Evolutionary conservation across 2,329 filamentous ascomycete genomes (phyloP), one percentile per base, ranked within the genome.

Genomic region (Phyllosticta citribraziliensis): DNA sequence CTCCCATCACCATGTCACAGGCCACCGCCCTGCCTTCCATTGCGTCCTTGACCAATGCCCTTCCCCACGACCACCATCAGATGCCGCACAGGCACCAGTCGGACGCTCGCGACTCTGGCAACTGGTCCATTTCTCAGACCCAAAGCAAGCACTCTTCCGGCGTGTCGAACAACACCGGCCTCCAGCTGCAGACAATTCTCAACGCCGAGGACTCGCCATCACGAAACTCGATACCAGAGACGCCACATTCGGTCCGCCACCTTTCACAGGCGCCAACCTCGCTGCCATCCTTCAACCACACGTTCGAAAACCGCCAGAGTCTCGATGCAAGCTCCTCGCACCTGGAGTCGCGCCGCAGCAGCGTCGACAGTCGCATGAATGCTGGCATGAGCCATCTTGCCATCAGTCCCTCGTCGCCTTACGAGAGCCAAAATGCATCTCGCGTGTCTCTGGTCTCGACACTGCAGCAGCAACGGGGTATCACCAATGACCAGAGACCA

Each of bases 291-390:
- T 79, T 85, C 64, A 84, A 84, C 58, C 82, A 84, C 66, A 75
- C 73, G 20, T 79, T 79, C 60, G 76, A 78, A 64, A 73, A 73
- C 58, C 72, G 76, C 25, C 67, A 72, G 51, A 82, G 82, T 64
- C 77, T 80, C 54, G 82, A 85, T 56, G 76, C 77, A 22, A 50
- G 50, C 5, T 70, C 74, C 33, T 74, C 78, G 0, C 76, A 81
- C 22, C 72, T 79, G 40, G 80, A 86, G 56, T 84, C 86, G 55
- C 82, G 88, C 62, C 83, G 89, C 58, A 89, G 90, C 74, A 92
- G 88, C 67, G 87, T 92, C 4, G 88, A 92, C 72, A 91, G 88
- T 72, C 83, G 88, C 64, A 86, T 92, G 71, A 89, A 89, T 68
- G 84, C 85, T 65, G 82, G 82, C 53, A 86, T 92, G 72, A 82